These are phyloP conservation scores for Massospora cicadina DNA, from an alignment of 371 early-diverging fungal species.

Conservation along the genomic window DNA sequence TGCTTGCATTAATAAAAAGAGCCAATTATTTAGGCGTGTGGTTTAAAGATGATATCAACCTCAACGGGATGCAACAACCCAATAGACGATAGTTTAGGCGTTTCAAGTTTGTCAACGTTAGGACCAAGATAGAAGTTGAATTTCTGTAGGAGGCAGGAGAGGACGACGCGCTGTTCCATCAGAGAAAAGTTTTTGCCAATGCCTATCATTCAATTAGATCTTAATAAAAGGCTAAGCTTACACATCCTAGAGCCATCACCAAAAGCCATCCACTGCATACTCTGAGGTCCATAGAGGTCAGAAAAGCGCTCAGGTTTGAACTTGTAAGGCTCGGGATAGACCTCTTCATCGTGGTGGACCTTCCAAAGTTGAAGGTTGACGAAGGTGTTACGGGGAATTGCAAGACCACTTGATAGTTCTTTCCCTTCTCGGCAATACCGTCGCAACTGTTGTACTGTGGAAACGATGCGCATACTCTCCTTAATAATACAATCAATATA, in stretches of 20 bases:
- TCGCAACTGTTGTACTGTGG: neutral
- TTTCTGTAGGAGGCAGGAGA: conserved; percentile 16
- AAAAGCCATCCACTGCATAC: conserved; percentile 6
- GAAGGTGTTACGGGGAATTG: conserved; percentile 3
- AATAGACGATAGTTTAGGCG: neutral
- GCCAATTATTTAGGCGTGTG: too few species aligned
- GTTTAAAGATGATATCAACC: neutral
- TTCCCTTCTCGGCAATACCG: neutral
- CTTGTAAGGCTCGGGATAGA: neutral
- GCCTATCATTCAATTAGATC: conserved; percentile 10
- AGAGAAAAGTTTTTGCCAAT: conserved; percentile 20
- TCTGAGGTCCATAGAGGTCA: neutral
- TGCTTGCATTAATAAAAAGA: too few species aligned
- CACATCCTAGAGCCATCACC: conserved; percentile 10
- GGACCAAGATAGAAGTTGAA: neutral
- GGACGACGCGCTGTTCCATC: conserved; percentile 17
- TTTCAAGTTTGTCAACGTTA: neutral
- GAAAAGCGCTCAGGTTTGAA: neutral
- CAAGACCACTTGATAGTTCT: neutral
- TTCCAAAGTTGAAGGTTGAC: neutral
- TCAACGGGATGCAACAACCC: neutral
- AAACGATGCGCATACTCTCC: conserved; percentile 5
- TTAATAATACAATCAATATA: neutral
- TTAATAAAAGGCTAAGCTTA: neutral
- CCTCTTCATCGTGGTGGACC: neutral